Evolutionary conservation across 331 rosid species (phyloP), one percentile per base, ranked within the genome.

Genomic region (Malus hybrid): DNA sequence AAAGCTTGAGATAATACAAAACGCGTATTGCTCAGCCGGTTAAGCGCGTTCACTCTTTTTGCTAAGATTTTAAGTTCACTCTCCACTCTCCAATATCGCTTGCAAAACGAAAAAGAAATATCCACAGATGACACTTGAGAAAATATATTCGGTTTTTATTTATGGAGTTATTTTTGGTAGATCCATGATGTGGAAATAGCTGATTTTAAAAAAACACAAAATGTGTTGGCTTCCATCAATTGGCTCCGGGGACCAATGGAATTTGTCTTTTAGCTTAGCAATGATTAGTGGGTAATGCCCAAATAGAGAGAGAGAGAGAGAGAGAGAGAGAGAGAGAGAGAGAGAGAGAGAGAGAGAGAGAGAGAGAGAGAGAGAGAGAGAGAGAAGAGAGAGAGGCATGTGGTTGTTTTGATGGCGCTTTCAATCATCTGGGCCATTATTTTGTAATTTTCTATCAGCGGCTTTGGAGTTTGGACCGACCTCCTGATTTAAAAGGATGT

Each of bases 211-310:
- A 78, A 80, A 80, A 48, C 54, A 28, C 71, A 63, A 24, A 76
- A 76, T 56, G 82, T 60, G 79, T 76, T 88, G 92, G 80, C 84
- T 1, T 73, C 46, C 77, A 82, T 69, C 75, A 42, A 87, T 88
- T 83, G 92, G 91, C 44, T 76, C 77, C 2, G 55, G 55, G 92
- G 88, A 89, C 64, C 86, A 90, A 80, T 28, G 68, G 82, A 63
- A 67, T 84, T 88, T 90, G 92, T 79, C 69, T 83, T 84, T 79
- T 85, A 80, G 87, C 75, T 22, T 63, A 67, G 88, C 96, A 92
- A 92, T 92, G 82, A 92, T 90, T 86, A 88, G 88, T 75, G 86
- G 91, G 83, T 76, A 82, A 80, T 84, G 90, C 87, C 63, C 83
- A 79, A 85, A 83, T 77, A 19, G 10, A 55, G 29, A 28, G 29